phyloP scores from a whole-genome alignment of 1,284 basidiomycete species.

The Melanopsichium pennsylvanicum region DNA sequence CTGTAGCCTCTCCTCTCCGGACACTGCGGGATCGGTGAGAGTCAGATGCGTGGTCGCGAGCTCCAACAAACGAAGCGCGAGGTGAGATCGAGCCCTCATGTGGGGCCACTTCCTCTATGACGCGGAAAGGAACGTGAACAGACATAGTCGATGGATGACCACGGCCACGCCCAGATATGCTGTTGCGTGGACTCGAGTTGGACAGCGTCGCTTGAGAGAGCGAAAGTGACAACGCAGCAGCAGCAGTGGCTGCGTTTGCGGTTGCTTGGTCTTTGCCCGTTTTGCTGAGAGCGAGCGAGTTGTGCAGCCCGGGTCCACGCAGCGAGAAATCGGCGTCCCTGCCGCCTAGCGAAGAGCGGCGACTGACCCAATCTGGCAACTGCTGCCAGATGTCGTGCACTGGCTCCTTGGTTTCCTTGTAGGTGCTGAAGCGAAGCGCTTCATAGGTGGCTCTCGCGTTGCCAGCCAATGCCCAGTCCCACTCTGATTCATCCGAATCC shows the following conservation, averaged over 20 bases:
- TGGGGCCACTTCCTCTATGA: conserved; percentile 12
- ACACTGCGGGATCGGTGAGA: conserved; percentile 8
- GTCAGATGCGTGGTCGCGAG: conserved; percentile 4
- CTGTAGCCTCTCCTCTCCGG: conserved; percentile 4
- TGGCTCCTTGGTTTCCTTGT: conserved; percentile 32
- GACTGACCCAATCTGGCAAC: conserved; percentile 44
- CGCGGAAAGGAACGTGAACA: conserved; percentile 28
- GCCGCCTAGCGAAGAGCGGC: conserved; percentile 34
- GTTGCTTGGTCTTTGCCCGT: conserved; percentile 5
- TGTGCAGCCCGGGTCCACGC: conserved; percentile 21
- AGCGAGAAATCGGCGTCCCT: conserved; percentile 34
- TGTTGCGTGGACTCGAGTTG: conserved; percentile 30
- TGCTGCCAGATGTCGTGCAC: conserved; percentile 46
- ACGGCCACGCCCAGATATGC: conserved; percentile 30
- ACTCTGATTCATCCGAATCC: conserved; percentile 31
- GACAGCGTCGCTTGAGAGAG: conserved; percentile 19
- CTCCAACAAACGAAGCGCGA: conserved; percentile 17
- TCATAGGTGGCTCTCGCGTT: conserved; percentile 30
- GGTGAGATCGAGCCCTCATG: conserved; percentile 20
- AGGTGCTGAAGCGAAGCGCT: conserved; percentile 20
- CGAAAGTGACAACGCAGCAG: conserved; percentile 5
- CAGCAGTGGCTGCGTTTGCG: conserved; percentile 2
- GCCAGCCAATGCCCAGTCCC: conserved; percentile 45
- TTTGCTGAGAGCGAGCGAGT: conserved; percentile 9
- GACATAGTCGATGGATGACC: conserved; percentile 21